Evolutionary conservation across 2,329 filamentous ascomycete species (phyloP).

Genomic region (Fusarium secorum): DNA sequence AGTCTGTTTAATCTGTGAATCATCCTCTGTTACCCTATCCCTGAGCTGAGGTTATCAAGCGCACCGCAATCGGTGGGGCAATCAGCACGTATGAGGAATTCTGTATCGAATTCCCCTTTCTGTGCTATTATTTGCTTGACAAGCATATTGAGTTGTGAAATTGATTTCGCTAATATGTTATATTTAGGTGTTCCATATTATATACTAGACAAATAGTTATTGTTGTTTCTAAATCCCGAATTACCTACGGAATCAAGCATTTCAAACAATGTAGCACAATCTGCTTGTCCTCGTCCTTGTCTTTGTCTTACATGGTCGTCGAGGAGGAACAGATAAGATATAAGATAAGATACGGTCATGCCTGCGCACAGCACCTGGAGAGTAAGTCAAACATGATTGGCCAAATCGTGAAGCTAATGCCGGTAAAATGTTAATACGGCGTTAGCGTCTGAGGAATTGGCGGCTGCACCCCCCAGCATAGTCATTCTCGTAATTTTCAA

Average conservation of each 20-base stretch:
- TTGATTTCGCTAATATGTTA: neutral
- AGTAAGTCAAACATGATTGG: neutral
- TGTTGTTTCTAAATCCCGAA: neutral
- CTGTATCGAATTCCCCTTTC: neutral
- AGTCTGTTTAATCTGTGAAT: constrained; percentile 11
- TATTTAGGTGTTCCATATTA: neutral
- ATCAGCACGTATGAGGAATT: neutral
- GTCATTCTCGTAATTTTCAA: constrained; percentile 52
- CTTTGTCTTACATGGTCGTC: neutral
- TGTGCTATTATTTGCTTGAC: neutral
- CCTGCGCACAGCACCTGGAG: neutral
- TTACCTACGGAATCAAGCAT: neutral
- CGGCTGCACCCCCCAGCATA: constrained; percentile 51
- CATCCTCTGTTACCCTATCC: constrained; percentile 21
- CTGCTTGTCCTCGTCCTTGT: neutral
- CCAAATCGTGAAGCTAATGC: constrained; percentile 13
- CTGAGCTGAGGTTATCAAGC: neutral
- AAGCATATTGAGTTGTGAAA: neutral
- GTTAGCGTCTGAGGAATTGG: constrained; percentile 55
- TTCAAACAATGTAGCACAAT: neutral
- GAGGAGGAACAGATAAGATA: constrained; percentile 24
- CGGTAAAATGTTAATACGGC: constrained; percentile 49
- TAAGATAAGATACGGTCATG: constrained; percentile 14
- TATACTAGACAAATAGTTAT: neutral
- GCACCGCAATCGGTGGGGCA: constrained; percentile 21